Evolutionary conservation across 2,329 filamentous ascomycete genomes (phyloP).

Genomic region (Neofusicoccum parvum): DNA sequence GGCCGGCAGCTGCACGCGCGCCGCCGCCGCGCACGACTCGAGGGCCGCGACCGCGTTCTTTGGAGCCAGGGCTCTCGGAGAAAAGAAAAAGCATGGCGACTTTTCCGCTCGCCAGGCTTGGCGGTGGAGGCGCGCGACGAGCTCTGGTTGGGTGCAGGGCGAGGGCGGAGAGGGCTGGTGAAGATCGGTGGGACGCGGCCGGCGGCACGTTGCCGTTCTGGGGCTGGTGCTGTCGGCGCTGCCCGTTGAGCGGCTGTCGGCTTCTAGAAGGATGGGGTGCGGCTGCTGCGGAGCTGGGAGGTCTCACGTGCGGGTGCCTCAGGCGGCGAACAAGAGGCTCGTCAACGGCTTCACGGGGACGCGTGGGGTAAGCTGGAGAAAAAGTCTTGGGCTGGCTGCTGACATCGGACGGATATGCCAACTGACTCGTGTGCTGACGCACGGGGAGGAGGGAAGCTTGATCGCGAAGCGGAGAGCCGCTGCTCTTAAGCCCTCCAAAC

Average conservation of each 20-base stretch:
- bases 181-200: slow-evolving; percentile 10
- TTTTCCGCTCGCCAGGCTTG: slow-evolving; percentile 11
- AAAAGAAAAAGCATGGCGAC: slow-evolving; percentile 7
- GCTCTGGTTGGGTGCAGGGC: not conserved
- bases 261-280: slow-evolving; percentile 7
- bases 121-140: not conserved
- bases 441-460: no score
- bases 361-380: no score
- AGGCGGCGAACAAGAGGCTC: no score
- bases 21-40: no score
- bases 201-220: not conserved
- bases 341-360: no score
- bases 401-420: not conserved
- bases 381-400: not conserved
- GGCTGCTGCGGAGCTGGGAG: not conserved
- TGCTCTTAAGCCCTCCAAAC: no score
- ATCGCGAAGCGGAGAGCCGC: no score
- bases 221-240: slow-evolving; percentile 10
- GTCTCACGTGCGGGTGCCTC: not conserved
- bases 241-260: slow-evolving; percentile 1
- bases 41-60: not conserved
- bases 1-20: not conserved
- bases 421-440: not conserved
- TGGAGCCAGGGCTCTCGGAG: not conserved
- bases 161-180: not conserved